Base-by-base conservation (phyloP, 805 yeast species). In the Barnettozyma pratensis region DNA sequence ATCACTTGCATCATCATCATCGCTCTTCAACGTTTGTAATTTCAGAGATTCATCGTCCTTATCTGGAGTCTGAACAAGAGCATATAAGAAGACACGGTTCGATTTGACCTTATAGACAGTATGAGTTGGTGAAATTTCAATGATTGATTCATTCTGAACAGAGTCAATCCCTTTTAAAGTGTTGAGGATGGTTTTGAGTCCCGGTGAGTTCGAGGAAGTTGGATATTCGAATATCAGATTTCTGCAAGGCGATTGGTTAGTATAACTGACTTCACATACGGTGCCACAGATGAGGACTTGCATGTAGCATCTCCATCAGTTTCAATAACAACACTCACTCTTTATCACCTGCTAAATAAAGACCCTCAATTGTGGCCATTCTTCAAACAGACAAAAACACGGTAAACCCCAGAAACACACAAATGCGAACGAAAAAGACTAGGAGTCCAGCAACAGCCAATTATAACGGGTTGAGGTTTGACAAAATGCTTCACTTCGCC, bases 341-440 rank as follows among this genome's bases (percentile, higher is more conserved):
- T 50, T 64, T 67, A 42, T 65, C 64, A 55, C 72, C 76, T 29
- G 72, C 61, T 7, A 71, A 63, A 49, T 69, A 71, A 25, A 71
- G 54, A 27, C 73, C 74, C 46, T 65, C 70, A 45, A 70, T 64
- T 11, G 65, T 52, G 53, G 67, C 59, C 69, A 66, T 66, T 36
- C 42, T 45, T 28, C 26, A 11, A 11, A 19, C 42, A 31, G 27
- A 27, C 19, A 40, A 29, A 11, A 14, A 40, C 42, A 29, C 19
- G 26, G 34, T 11, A 31, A 11, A 31, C 19, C 19, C 19, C 19
- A 19, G 34, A 8, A 31, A 31, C 34, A 8, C 8, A 31, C 34
- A 31, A 31, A 31, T 8, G 34, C 11, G 34, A 11, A 31, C 34
- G 11, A 31, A 31, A 19, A 19, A 19, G 19, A 19, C 19, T 19